phyloP scores from a whole-genome alignment of 345 rosid genomes.

The Linum usitatissimum region DNA sequence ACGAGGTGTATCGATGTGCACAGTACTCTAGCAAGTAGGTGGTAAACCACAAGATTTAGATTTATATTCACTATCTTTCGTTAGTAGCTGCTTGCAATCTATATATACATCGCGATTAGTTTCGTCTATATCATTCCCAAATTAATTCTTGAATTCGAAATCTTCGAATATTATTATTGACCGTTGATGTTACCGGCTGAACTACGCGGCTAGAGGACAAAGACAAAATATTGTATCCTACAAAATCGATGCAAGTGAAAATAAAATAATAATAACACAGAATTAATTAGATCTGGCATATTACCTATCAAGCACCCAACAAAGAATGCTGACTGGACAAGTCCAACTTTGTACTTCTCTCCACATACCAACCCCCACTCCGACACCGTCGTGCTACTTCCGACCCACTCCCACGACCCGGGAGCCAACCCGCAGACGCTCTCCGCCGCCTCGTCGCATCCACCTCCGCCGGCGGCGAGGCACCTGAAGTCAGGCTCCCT shows the following conservation, averaged over 20 bases:
- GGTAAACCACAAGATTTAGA: too few species aligned
- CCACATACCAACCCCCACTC: constrained; percentile 39
- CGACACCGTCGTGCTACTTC: constrained; percentile 39
- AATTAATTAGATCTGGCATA: not conserved
- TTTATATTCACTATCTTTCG: too few species aligned
- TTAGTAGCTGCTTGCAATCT: too few species aligned
- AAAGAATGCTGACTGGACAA: not conserved
- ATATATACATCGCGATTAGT: too few species aligned
- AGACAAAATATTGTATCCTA: too few species aligned
- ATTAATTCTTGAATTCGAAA: too few species aligned
- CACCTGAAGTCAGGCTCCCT: constrained; percentile 48
- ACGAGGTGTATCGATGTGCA: not conserved
- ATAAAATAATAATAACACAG: not conserved
- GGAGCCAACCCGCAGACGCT: constrained; percentile 36
- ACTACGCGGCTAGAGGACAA: too few species aligned
- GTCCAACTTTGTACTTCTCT: constrained; percentile 32
- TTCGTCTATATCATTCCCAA: too few species aligned
- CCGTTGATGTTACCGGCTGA: too few species aligned
- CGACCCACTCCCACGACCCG: constrained; percentile 68
- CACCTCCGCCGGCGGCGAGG: constrained; percentile 7
- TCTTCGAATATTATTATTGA: too few species aligned
- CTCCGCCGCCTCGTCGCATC: not conserved
- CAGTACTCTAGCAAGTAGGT: too few species aligned
- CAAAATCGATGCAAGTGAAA: not conserved
- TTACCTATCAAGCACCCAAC: not conserved